Evolutionary conservation across 1,284 basidiomycete genomes (phyloP).

Genomic region (Rhodotorula sp.): DNA sequence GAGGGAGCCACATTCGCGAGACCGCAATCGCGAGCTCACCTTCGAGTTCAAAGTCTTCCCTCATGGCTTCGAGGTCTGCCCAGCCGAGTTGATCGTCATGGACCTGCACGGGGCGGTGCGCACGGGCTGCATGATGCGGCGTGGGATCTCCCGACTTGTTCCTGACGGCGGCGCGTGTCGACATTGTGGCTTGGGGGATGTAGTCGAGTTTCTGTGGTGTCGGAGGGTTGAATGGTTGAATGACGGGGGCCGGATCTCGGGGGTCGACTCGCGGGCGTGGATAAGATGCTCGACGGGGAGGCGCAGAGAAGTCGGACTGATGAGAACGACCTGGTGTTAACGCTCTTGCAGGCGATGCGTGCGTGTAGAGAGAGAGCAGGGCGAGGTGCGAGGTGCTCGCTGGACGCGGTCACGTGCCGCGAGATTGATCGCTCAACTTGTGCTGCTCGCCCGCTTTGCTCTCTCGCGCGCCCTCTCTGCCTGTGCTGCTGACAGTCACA

Average conservation of each 20-base stretch:
- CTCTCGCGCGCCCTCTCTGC: too few species aligned
- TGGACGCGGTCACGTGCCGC: too few species aligned
- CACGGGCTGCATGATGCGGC: conserved; percentile 6
- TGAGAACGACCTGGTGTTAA: too few species aligned
- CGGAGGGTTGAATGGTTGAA: not conserved
- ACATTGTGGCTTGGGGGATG: not conserved
- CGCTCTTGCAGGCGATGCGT: too few species aligned
- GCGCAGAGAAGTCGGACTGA: too few species aligned
- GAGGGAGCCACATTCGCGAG: not conserved
- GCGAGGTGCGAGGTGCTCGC: too few species aligned
- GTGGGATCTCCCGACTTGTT: not conserved
- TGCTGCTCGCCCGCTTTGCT: too few species aligned
- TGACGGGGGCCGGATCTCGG: not conserved
- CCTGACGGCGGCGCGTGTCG: not conserved
- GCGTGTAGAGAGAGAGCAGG: too few species aligned
- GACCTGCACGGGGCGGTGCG: not conserved
- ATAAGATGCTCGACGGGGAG: too few species aligned
- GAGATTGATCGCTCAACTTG: too few species aligned
- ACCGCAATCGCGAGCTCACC: not conserved
- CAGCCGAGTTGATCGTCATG: not conserved
- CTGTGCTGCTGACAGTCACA: too few species aligned
- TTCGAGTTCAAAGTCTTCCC: conserved; percentile 30
- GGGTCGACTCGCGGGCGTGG: too few species aligned
- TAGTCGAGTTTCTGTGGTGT: not conserved
- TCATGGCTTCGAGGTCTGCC: conserved; percentile 17